Base-by-base conservation (phyloP, 2,329 filamentous ascomycete species). In the Colletotrichum sp. region DNA sequence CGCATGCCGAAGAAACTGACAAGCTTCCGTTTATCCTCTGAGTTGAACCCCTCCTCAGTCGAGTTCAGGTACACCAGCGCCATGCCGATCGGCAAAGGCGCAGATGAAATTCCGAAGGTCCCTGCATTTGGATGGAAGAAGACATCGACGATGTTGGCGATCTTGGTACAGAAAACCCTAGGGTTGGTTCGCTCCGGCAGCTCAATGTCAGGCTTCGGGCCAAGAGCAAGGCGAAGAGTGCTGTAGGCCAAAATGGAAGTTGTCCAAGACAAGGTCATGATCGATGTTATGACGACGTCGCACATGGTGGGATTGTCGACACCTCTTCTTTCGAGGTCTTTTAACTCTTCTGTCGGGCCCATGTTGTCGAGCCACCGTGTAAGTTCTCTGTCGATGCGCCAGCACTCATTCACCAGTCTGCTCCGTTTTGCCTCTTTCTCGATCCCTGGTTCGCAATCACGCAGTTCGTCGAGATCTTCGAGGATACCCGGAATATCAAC, bases 401-500 rank as follows among this genome's bases (percentile, higher is more conserved):
- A 74, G 43, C 77, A 77, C 8, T 77, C 77, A 12, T 32, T 26
- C 32, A 77, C 12, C 4, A 78, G 71, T 3, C 13, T 30, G 3
- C 26, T 21, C 13, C 52, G 67, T 26, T 55, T 34, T 2, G 10
- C 13, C 13, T 75, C 58, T 18, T 69, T 71, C 43, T 64, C 64
- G 4, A n/a, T 7, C 5, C 28, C 34, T 18, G 66, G 32, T 3
- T 56, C 26, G n/a, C 77, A 80, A 13, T 58, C 63, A 7, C 75
- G 70, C 66, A 83, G 77, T 3, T 70, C 32, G 58, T 84, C 82
- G 2, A 81, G 61, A 34, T 79, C 77, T 63, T 81, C 78, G 2
- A 83, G 74, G 7, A 82, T 73, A 9, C 76, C 78, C 2, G 80
- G 80, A 1, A 82, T 75, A 13, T 83, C 82, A 8, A 80, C 80